phyloP scores from a whole-genome alignment of 768 basidiomycete genomes.

The Hypholoma sublateritium region DNA sequence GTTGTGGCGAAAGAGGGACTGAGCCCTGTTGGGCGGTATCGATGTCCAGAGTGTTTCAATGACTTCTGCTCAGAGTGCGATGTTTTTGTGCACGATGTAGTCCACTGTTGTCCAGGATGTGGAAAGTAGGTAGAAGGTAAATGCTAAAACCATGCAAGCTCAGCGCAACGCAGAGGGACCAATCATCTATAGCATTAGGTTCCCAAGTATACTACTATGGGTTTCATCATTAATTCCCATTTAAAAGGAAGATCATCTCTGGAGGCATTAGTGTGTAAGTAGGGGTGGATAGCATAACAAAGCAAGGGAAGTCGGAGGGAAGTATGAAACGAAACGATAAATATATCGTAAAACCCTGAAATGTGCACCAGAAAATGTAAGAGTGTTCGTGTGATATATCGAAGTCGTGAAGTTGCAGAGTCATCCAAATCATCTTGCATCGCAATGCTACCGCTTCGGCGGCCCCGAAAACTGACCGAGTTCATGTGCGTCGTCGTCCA shows the following conservation, averaged over 20 bases:
- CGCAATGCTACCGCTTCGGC: slow-evolving; percentile 8
- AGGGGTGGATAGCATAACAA: slow-evolving; percentile 1
- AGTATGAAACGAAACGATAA: slow-evolving; percentile 1
- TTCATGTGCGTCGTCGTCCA: slow-evolving; percentile 12
- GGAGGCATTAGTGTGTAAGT: slow-evolving; percentile 2
- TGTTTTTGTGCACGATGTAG: slow-evolving; percentile 91
- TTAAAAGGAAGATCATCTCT: background rate
- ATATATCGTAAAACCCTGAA: slow-evolving; percentile 3
- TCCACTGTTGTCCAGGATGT: slow-evolving; percentile 93
- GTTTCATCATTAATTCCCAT: background rate
- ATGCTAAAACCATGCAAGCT: too few relatives aligned
- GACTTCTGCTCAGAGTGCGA: slow-evolving; percentile 98
- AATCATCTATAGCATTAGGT: slow-evolving; percentile 4
- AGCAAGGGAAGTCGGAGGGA: slow-evolving; percentile 3
- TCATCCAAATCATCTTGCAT: background rate
- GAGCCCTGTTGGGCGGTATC: slow-evolving; percentile 84
- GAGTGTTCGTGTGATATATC: slow-evolving; percentile 4
- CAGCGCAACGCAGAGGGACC: too few relatives aligned
- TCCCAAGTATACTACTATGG: background rate
- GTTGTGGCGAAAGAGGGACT: slow-evolving; percentile 58
- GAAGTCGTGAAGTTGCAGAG: background rate
- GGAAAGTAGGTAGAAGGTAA: slow-evolving; percentile 38
- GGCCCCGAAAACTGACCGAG: slow-evolving; percentile 3
- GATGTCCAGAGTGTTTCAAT: slow-evolving; percentile 80
- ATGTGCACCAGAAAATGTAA: background rate